A percentile compares a stretch with the other conserved stretches of the same genome.
These are phyloP conservation scores for Elongisporangium prolatum DNA, from an alignment of 352 stramenopile genomes.

Conservation along the genomic window DNA sequence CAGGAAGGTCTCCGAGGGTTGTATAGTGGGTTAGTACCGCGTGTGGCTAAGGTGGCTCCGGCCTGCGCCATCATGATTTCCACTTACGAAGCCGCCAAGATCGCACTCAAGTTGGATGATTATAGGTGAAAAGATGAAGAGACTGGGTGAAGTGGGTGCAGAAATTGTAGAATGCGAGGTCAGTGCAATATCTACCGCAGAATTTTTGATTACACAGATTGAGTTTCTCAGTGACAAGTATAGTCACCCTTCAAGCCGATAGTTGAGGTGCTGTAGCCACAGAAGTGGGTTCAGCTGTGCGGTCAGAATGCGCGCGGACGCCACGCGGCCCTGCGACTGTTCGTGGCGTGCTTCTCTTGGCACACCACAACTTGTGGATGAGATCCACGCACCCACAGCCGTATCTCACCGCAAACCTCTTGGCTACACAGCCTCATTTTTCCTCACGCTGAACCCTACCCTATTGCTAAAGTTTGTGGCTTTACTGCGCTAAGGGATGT, in stretches of 20 bases:
- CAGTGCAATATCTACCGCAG: neutral
- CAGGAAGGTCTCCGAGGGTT: conserved; percentile 38
- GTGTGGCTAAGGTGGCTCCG: conserved; percentile 66
- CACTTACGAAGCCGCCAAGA: conserved; percentile 66
- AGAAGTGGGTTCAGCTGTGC: neutral
- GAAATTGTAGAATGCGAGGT: neutral
- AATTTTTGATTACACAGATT: neutral
- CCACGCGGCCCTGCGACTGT: neutral
- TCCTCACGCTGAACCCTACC: neutral
- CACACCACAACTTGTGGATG: neutral
- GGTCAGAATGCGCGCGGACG: neutral
- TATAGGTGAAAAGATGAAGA: conserved; percentile 3
- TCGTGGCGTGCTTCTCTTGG: neutral
- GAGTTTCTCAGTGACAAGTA: too few species aligned
- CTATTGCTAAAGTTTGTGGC: neutral
- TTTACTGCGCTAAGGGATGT: neutral
- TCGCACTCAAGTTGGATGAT: conserved; percentile 34
- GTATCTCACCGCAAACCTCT: neutral
- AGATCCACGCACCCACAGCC: neutral
- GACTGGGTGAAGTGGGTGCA: neutral
- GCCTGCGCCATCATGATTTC: conserved; percentile 81
- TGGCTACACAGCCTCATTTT: neutral
- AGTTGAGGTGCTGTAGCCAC: neutral
- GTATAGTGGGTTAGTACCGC: conserved; percentile 40
- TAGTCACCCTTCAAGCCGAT: too few species aligned